Evolutionary conservation across 768 basidiomycete species (phyloP).

Genomic region (Cubamyces lactineus): DNA sequence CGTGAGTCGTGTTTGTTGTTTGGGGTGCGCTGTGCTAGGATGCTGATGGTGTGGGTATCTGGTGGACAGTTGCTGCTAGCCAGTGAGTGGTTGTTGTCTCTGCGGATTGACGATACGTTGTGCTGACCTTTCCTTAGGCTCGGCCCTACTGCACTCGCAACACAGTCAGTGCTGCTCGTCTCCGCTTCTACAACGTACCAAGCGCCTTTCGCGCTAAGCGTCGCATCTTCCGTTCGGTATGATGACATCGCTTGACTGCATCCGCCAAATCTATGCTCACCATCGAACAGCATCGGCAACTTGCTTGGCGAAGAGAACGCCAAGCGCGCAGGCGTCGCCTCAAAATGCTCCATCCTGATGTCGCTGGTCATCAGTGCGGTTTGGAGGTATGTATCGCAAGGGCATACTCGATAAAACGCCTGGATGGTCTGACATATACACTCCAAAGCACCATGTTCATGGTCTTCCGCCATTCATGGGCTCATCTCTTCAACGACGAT

Average conservation of each 20-base stretch:
- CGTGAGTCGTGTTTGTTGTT: constrained; percentile 34
- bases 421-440: not conserved
- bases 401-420: not conserved
- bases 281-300: constrained; percentile 73
- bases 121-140: constrained; percentile 46
- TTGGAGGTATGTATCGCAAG: constrained; percentile 52
- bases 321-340: constrained; percentile 69
- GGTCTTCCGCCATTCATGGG: constrained; percentile 53
- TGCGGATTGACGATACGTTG: not conserved
- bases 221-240: constrained; percentile 85
- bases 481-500: constrained; percentile 62
- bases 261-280: constrained; percentile 1
- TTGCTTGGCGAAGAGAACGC: constrained; percentile 82
- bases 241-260: constrained; percentile 15
- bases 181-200: constrained; percentile 81
- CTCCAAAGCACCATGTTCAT: constrained; percentile 44
- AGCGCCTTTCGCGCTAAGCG: constrained; percentile 78
- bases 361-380: constrained; percentile 65
- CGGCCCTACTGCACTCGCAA: constrained; percentile 80
- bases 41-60: not conserved
- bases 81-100: constrained; percentile 38
- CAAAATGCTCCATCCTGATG: constrained; percentile 66
- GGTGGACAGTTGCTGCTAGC: constrained; percentile 52
- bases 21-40: not conserved
- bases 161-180: constrained; percentile 83